Evolutionary conservation across 768 basidiomycete genomes (phyloP).

Genomic region (Podaxis pistillaris): DNA sequence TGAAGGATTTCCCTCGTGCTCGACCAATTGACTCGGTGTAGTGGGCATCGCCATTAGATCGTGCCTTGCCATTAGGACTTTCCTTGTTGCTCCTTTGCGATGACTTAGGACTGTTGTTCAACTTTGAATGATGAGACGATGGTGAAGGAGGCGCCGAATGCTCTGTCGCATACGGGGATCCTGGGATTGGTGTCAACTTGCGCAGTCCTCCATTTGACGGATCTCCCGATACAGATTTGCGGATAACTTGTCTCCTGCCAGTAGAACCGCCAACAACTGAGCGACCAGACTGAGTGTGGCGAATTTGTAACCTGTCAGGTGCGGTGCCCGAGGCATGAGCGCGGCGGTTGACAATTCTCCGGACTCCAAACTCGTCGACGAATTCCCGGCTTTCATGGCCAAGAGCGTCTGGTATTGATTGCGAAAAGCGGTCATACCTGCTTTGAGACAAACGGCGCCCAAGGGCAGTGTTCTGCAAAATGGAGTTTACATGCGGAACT

Average conservation of each 20-base stretch:
- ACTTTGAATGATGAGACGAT: constrained; percentile 32
- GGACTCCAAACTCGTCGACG: constrained; percentile 8
- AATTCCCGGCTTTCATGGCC: constrained; percentile 27
- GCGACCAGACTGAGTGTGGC: constrained; percentile 31
- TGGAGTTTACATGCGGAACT: background rate
- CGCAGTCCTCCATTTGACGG: constrained; percentile 13
- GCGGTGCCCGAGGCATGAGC: constrained; percentile 32
- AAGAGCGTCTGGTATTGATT: constrained; percentile 26
- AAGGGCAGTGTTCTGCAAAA: constrained; percentile 18
- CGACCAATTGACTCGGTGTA: constrained; percentile 41
- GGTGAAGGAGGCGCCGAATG: constrained; percentile 56
- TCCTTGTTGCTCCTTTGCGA: constrained; percentile 31
- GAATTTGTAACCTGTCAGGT: constrained; percentile 22
- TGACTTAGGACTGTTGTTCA: constrained; percentile 17
- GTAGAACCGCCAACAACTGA: constrained; percentile 21
- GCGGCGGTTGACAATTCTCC: constrained; percentile 27
- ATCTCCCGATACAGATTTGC: constrained; percentile 24
- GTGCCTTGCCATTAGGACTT: constrained; percentile 31
- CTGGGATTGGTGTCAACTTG: constrained; percentile 63
- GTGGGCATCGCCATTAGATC: constrained; percentile 23
- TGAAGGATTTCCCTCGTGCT: constrained; percentile 45
- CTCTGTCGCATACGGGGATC: constrained; percentile 67
- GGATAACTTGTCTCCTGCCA: constrained; percentile 21
- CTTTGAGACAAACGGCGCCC: constrained; percentile 20
- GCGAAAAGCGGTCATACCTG: constrained; percentile 42